Conservation (phyloP, 75 land plant species). For the Pinus albicaulis region DNA sequence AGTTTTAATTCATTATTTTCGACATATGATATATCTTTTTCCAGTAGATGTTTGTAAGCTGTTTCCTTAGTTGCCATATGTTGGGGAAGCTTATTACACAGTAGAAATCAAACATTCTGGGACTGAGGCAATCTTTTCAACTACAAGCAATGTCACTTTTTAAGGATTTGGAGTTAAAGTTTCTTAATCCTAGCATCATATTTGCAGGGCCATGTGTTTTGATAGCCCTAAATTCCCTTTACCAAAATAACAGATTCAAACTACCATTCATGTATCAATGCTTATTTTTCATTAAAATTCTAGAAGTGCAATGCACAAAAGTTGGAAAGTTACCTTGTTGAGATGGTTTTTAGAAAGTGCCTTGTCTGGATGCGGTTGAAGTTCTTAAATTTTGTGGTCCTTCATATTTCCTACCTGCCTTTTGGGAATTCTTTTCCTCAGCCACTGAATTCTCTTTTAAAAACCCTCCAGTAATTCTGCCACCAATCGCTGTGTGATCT, state of each 20-base stretch:
- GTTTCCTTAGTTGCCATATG: neutral
- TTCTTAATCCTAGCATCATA: neutral
- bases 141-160: neutral
- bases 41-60: neutral
- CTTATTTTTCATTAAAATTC: neutral
- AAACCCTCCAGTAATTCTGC: neutral
- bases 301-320: neutral
- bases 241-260: neutral
- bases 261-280: neutral
- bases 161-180: neutral
- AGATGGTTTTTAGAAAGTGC: neutral
- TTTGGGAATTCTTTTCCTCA: neutral
- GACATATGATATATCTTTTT: neutral
- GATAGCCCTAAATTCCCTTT: neutral
- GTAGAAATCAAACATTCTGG: neutral
- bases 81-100: neutral
- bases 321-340: neutral
- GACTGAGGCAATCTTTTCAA: neutral
- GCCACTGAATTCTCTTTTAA: neutral
- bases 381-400: neutral
- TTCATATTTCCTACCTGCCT: neutral
- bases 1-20: neutral
- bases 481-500: neutral
- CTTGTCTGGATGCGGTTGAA: neutral
- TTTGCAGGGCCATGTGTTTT: neutral